A percentile compares a stretch with the other conserved stretches of the same genome.
Conservation (phyloP, 805 yeast genomes). For the Yarrowia hollandica region DNA sequence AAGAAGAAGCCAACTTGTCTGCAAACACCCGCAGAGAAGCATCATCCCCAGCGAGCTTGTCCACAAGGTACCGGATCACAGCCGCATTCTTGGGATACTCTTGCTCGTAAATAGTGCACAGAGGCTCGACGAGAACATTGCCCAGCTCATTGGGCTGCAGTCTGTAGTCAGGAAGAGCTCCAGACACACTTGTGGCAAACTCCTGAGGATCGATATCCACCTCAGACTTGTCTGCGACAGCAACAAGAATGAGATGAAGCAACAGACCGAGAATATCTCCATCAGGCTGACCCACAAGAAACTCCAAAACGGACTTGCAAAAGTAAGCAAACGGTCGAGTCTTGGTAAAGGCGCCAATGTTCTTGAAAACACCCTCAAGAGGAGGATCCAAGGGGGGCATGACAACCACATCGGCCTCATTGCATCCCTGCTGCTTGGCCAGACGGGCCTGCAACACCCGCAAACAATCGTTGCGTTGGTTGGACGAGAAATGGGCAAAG, state of each 20-base stretch:
- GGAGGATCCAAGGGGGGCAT: slow-evolving; percentile 52
- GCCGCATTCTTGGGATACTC: slow-evolving; percentile 4
- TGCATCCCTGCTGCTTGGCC: slow-evolving; percentile 45
- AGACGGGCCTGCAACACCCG: slow-evolving; percentile 55
- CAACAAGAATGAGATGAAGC: slow-evolving; percentile 16
- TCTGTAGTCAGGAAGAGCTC: slow-evolving; percentile 20
- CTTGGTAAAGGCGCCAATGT: slow-evolving; percentile 36
- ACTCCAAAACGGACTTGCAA: slow-evolving; percentile 24
- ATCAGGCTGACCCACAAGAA: slow-evolving; percentile 6
- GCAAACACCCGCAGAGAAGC: neutral
- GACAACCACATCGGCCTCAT: slow-evolving; percentile 53
- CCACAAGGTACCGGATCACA: neutral
- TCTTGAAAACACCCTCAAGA: slow-evolving; percentile 59
- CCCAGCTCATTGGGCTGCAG: neutral
- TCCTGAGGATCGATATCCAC: slow-evolving; percentile 7
- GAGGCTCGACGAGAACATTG: neutral
- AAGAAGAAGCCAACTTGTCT: neutral
- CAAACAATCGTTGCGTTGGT: slow-evolving; percentile 82
- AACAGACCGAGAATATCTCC: neutral
- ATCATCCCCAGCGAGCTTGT: slow-evolving; percentile 3
- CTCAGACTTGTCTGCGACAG: slow-evolving; percentile 7
- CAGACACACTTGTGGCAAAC: slow-evolving; percentile 12
- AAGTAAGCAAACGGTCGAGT: slow-evolving; percentile 30
- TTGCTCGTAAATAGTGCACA: neutral
- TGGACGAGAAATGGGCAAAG: slow-evolving; percentile 73